Conservation (phyloP, 163 green algal species). For the Chloromonas sp. region DNA sequence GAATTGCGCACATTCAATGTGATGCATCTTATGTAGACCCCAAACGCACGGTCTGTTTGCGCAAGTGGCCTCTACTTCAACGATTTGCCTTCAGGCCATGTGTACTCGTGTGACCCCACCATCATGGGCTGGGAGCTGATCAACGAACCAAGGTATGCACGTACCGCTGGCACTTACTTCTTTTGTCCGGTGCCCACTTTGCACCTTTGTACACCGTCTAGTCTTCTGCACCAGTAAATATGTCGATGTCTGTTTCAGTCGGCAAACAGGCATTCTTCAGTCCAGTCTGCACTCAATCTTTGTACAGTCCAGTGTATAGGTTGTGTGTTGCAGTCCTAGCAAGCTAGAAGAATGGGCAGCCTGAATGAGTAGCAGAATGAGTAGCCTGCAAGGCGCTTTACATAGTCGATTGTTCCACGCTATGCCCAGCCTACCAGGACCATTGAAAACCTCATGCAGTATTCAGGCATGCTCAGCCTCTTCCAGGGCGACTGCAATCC, state of each 20-base stretch:
- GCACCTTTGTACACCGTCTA: not conserved
- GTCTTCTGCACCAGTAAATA: slow-evolving; percentile 23
- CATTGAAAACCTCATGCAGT: no score
- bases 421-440: not conserved
- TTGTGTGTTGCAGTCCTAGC: no score
- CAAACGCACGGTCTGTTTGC: no score
- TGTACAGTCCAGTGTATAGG: no score
- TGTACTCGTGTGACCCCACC: slow-evolving; percentile 65
- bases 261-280: not conserved
- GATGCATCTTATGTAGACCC: not conserved
- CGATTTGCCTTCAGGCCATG: slow-evolving; percentile 3
- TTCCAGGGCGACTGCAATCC: not conserved
- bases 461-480: not conserved
- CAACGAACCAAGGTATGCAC: slow-evolving; percentile 57
- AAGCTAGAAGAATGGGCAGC: no score
- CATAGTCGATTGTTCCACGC: no score
- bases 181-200: no score
- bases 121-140: slow-evolving; percentile 68
- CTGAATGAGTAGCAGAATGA: no score
- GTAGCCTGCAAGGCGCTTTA: no score
- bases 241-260: not conserved
- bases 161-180: no score
- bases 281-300: no score
- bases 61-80: no score
- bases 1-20: not conserved